Percentiles rank a stretch among this genome's conserved stretches.
Evolutionary conservation across 225 moss, liverwort and hornwort species (phyloP).

Genomic region (Polytrichum commune): DNA sequence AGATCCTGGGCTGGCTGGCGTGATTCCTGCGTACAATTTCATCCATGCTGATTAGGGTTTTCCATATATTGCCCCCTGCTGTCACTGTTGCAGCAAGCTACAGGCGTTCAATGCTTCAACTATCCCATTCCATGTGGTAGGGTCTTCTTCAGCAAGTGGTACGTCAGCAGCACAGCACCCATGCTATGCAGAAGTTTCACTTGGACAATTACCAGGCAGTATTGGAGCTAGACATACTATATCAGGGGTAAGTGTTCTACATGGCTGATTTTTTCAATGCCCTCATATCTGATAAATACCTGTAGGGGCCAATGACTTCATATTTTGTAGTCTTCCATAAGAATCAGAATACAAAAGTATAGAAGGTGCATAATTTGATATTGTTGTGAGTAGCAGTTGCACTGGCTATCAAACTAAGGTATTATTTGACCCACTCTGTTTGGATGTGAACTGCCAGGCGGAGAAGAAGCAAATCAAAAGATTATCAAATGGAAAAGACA

Average conservation of each 20-base stretch:
- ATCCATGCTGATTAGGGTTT: slow-evolving; percentile 74
- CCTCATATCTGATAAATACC: too few relatives aligned
- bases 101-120: slow-evolving; percentile 94
- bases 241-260: slow-evolving; percentile 24
- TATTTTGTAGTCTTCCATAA: too few relatives aligned
- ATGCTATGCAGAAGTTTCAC: slow-evolving; percentile 75
- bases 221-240: slow-evolving; percentile 25
- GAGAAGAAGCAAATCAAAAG: slow-evolving; percentile 17
- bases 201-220: slow-evolving; percentile 58
- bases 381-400: too few relatives aligned
- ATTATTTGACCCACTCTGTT: not conserved
- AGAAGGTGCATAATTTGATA: too few relatives aligned
- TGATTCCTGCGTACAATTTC: slow-evolving; percentile 70
- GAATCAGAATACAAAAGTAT: too few relatives aligned
- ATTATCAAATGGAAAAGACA: slow-evolving; percentile 24
- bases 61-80: slow-evolving; percentile 76
- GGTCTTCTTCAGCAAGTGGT: slow-evolving; percentile 57
- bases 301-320: too few relatives aligned
- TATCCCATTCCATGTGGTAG: slow-evolving; percentile 89
- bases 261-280: too few relatives aligned
- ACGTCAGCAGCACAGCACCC: slow-evolving; percentile 59
- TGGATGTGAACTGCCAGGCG: slow-evolving; percentile 21
- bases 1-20: slow-evolving; percentile 97
- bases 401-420: too few relatives aligned
- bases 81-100: slow-evolving; percentile 99